A percentile compares a stretch with the other conserved stretches of the same genome.
Evolutionary conservation across 306 rosid genomes (phyloP).

Genomic region (Fragaria ananassa): DNA sequence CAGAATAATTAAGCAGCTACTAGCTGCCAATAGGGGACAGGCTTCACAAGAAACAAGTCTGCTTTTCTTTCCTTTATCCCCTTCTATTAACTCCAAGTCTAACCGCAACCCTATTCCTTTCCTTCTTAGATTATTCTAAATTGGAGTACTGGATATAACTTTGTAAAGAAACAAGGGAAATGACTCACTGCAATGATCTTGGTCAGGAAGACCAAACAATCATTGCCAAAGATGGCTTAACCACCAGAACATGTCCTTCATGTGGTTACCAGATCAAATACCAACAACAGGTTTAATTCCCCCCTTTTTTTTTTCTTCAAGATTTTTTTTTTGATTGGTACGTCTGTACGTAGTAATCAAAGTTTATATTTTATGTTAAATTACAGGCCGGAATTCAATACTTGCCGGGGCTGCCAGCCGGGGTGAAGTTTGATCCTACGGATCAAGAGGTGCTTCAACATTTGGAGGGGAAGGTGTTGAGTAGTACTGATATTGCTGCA

Average conservation of each 20-base stretch:
- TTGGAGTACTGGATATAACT: constrained; percentile 36
- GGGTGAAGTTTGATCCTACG: constrained; percentile 84
- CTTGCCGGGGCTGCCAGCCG: constrained; percentile 73
- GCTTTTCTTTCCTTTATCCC: constrained; percentile 18
- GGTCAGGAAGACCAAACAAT: constrained; percentile 35
- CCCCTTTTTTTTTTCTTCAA: background rate
- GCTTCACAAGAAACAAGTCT: constrained; percentile 39
- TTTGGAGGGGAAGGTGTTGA: constrained; percentile 62
- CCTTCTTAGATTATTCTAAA: constrained; percentile 28
- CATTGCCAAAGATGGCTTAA: constrained; percentile 33
- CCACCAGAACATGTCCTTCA: constrained; percentile 54
- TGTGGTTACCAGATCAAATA: constrained; percentile 72
- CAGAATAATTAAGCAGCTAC: constrained; percentile 36
- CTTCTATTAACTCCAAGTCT: background rate
- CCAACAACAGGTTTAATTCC: constrained; percentile 47
- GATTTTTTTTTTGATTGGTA: background rate
- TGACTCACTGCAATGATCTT: constrained; percentile 54
- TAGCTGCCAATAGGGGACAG: background rate
- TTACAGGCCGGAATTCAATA: constrained; percentile 37
- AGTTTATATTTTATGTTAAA: background rate
- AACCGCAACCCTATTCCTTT: constrained; percentile 12
- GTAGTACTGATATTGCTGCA: constrained; percentile 35
- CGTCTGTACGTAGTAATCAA: background rate
- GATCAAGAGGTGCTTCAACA: constrained; percentile 78
- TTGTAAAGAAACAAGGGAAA: constrained; percentile 26